Base-by-base conservation (phyloP, 805 yeast species). In the Candida piceae region DNA sequence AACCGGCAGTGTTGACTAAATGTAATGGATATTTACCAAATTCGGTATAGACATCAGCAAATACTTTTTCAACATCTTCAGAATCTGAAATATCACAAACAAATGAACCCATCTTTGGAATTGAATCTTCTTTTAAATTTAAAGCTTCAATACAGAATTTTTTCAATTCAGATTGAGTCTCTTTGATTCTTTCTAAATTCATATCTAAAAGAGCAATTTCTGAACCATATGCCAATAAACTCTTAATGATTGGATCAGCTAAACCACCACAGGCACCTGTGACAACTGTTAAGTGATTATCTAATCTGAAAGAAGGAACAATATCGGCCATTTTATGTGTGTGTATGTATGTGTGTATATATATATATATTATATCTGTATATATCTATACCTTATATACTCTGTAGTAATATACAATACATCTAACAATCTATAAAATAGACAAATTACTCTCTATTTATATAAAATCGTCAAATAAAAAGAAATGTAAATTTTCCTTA, bases 181-280 rank as follows among this genome's bases (percentile, higher is more conserved):
- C 69, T 49, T 64, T 69, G 50, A 81, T 71, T 52, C 78, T 70
- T 39, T 76, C 79, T 52, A 72, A 60, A 63, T 77, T 75, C 63
- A 80, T 69, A 57, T 84, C 93, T 24, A 83, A 68, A 30, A 84
- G 67, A 20, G 93, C 93, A 29, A 84, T 64, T 16, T 79, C 78
- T 4, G 90, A 85, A 25, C 90, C 94, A 50, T 83, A 84, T 4
- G 84, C 84, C 10, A 84, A 58, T 25, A 84, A 62, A 13, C 85
- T 84, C 51, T 79, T 74, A 39, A 82, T 67, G 36, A 82, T 54
- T 12, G 81, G 78, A 25, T 78, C 64, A 1, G 85, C 80, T 48
- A 84, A 65, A 13, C 89, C 90, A 32, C 93, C 93, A 24, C 87
- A 80, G 7, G 89, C 93, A 32, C 93, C 93, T 25, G 93, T 84